Evolutionary conservation across 768 basidiomycete species (phyloP).

Genomic region (Amanita rubescens): DNA sequence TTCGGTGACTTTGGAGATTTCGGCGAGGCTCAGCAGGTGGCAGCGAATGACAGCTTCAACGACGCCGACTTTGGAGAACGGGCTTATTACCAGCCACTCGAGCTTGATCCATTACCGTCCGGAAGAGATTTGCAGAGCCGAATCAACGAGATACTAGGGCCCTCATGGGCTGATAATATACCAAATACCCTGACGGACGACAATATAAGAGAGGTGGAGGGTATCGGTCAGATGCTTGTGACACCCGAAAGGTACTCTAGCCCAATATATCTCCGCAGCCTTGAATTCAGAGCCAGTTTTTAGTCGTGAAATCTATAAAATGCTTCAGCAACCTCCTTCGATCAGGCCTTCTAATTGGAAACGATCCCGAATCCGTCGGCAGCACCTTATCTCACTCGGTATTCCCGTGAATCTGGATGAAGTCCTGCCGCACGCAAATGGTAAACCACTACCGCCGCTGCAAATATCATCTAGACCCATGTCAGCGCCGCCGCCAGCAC

Average conservation of each 20-base stretch:
- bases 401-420: slow-evolving; percentile 96
- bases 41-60: slow-evolving; percentile 26
- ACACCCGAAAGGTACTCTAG: slow-evolving; percentile 61
- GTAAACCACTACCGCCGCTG: slow-evolving; percentile 66
- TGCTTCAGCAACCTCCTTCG: slow-evolving; percentile 63
- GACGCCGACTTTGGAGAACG: slow-evolving; percentile 30
- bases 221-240: slow-evolving; percentile 71
- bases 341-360: slow-evolving; percentile 92
- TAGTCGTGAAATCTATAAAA: slow-evolving; percentile 76
- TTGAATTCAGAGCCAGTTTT: slow-evolving; percentile 13
- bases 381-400: slow-evolving; percentile 86
- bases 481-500: slow-evolving; percentile 69
- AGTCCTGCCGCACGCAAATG: slow-evolving; percentile 61
- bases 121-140: slow-evolving; percentile 49
- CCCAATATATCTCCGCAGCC: slow-evolving; percentile 1
- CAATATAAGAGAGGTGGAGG: slow-evolving; percentile 71
- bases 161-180: slow-evolving; percentile 49
- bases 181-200: slow-evolving; percentile 55
- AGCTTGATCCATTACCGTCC: slow-evolving; percentile 58
- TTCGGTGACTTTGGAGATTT: slow-evolving; percentile 89
- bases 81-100: slow-evolving; percentile 55
- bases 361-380: slow-evolving; percentile 82
- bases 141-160: slow-evolving; percentile 56
- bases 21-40: slow-evolving; percentile 51
- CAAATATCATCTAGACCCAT: slow-evolving; percentile 78